Conservation (phyloP, 2,329 filamentous ascomycete species). For the Hypoxylon rubiginosum region DNA sequence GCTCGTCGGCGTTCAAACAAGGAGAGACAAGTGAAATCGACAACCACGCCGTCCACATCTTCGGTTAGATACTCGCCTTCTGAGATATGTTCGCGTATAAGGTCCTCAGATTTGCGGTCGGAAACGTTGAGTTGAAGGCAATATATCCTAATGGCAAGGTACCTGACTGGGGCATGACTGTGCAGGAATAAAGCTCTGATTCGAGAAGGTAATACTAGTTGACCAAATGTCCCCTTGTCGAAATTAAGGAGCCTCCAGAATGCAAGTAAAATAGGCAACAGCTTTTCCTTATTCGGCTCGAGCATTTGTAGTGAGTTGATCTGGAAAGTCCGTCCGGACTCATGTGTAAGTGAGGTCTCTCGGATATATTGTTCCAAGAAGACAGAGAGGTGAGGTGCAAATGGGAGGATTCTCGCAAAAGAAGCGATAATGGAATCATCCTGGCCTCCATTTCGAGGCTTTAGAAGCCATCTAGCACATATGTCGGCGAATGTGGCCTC, state of each 20-base stretch:
- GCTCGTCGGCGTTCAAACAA: constrained; percentile 70
- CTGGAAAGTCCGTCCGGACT: constrained; percentile 37
- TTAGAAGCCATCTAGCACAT: constrained; percentile 81
- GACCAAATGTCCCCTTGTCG: constrained; percentile 76
- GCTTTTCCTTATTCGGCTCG: constrained; percentile 25
- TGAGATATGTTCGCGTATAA: constrained; percentile 76
- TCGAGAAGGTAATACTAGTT: constrained; percentile 73
- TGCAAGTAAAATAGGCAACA: constrained; percentile 69
- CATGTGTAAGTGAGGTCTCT: constrained; percentile 47
- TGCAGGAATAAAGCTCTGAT: constrained; percentile 78
- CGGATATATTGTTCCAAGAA: constrained; percentile 70
- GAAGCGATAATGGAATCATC: constrained; percentile 71
- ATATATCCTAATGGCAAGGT: constrained; percentile 85
- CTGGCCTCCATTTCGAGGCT: constrained; percentile 55
- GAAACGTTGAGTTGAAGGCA: constrained; percentile 83
- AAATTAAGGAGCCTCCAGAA: constrained; percentile 84
- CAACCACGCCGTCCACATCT: constrained; percentile 78
- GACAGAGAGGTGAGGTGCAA: constrained; percentile 82
- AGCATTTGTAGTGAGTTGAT: constrained; percentile 49
- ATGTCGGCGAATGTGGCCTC: constrained; percentile 83
- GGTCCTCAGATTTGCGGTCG: constrained; percentile 80
- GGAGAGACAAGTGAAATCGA: constrained; percentile 83
- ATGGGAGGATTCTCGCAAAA: constrained; percentile 83
- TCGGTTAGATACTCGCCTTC: constrained; percentile 72
- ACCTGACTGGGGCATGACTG: constrained; percentile 73